Evolutionary conservation across 2,329 filamentous ascomycete genomes (phyloP), one percentile per base, ranked within the genome.

Genomic region (Exserohilum rostratum): DNA sequence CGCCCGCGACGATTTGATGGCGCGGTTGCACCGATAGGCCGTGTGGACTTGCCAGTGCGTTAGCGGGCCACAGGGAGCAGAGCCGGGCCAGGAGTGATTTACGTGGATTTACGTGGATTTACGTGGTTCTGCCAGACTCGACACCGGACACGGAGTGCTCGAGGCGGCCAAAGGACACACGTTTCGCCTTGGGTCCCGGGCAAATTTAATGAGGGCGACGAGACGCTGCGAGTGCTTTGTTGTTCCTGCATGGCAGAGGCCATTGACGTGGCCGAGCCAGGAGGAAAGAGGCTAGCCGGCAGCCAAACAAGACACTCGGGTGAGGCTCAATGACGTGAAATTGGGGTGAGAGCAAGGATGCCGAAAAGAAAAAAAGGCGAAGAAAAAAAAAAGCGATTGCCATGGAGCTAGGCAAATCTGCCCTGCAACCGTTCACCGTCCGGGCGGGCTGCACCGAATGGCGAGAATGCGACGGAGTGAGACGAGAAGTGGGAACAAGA

Each of bases 241-340:
- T 72, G 71, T 74, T 73, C 71, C 70, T 73, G 72, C 71, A 71
- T 71, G 64, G 61, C 47, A 59, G 60, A 55, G 58, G 62, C 58
- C 52, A 62, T 62, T 71, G 72, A 73, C 70, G 72, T 74, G 71
- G 69, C 70, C 66, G 62, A 60, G 54, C 55, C 55, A 60, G 49
- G 43, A 30, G 46, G 27, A 58, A 59, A 65, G 35, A 27, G 53
- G 61, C 37, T 59, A 61, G 62, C 44, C 57, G 49, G 46, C 52
- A 50, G 46, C 34, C 37, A 58, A 27, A 35, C 33, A n/a, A 29
- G 30, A 44, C 34, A 50, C 53, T 38, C 45, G 42, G 46, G 17
- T 52, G 57, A 52, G 57, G 56, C 64, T 57, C 55, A 54, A 56
- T 55, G 57, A 60, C 53, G 58, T 62, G 53, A 48, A 49, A 44